These are phyloP conservation scores for Torrubiella hemipterigena DNA, from an alignment of 2,329 filamentous ascomycete species.

Conservation along the genomic window DNA sequence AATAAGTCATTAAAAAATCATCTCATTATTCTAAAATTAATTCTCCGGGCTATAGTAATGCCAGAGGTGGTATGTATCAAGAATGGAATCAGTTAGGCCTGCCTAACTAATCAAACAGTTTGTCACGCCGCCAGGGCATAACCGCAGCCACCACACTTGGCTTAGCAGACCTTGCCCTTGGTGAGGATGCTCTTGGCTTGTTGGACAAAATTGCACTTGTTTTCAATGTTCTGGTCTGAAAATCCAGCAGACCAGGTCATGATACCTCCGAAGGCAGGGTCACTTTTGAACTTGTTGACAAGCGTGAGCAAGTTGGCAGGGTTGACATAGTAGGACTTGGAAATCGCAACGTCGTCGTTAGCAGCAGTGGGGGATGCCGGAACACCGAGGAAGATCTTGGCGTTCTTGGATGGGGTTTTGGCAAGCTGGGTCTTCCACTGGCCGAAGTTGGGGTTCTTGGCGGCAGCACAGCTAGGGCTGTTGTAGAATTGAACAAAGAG, in stretches of 20 bases:
- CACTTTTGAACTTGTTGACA: slow-evolving; percentile 15
- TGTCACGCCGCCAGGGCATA: no score
- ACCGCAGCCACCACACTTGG: no score
- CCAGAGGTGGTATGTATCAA: no score
- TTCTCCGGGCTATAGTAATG: no score
- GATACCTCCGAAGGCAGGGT: slow-evolving; percentile 20
- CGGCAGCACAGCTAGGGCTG: slow-evolving; percentile 17
- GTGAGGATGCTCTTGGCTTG: slow-evolving; percentile 22
- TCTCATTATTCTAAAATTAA: no score
- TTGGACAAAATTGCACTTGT: slow-evolving; percentile 29
- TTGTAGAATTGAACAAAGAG: slow-evolving; percentile 38
- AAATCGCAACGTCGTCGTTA: slow-evolving; percentile 17
- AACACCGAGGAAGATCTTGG: slow-evolving; percentile 17
- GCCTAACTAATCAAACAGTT: no score
- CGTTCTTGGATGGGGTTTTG: slow-evolving; percentile 12
- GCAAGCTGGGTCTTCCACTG: slow-evolving; percentile 15
- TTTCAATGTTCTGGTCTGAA: slow-evolving; percentile 19
- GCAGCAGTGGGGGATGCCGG: slow-evolving; percentile 19
- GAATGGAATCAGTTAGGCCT: no score
- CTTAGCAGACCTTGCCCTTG: no score
- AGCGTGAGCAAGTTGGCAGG: slow-evolving; percentile 17
- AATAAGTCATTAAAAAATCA: no score
- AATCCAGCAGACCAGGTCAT: slow-evolving; percentile 31
- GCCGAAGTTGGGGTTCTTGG: slow-evolving; percentile 10
- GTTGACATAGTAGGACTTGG: slow-evolving; percentile 21